Conservation (phyloP, 2,329 filamentous ascomycete genomes). For the Beauveria rudraprayagi region DNA sequence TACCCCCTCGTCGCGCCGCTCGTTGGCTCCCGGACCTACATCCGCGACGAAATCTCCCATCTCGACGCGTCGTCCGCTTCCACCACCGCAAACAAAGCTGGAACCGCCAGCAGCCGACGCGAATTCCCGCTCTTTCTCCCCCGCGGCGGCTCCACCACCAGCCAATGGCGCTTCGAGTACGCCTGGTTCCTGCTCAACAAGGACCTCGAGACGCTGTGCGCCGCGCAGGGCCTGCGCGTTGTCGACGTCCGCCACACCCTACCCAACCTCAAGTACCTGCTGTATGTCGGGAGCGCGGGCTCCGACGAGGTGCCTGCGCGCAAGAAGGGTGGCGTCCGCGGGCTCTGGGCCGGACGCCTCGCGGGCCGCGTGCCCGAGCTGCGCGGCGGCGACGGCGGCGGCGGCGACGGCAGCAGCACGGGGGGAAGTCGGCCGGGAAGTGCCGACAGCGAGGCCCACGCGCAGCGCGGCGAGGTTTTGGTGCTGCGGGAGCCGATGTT, state of each 20-base stretch:
- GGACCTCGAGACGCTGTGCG: slow-evolving; percentile 67
- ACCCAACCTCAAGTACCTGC: slow-evolving; percentile 85
- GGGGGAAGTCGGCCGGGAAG: slow-evolving; percentile 36
- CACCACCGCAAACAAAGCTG: background rate
- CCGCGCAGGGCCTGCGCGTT: slow-evolving; percentile 63
- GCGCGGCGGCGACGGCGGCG: slow-evolving; percentile 28
- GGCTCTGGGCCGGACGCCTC: slow-evolving; percentile 44
- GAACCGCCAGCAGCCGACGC: slow-evolving; percentile 32
- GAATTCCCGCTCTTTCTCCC: slow-evolving; percentile 74
- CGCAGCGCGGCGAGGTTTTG: slow-evolving; percentile 32
- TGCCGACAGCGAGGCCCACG: slow-evolving; percentile 32
- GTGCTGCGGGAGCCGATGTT: slow-evolving; percentile 27
- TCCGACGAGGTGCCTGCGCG: slow-evolving; percentile 53
- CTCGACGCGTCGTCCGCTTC: slow-evolving; percentile 22
- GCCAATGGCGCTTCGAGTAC: slow-evolving; percentile 91
- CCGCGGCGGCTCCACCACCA: slow-evolving; percentile 51
- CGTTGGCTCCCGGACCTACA: slow-evolving; percentile 66
- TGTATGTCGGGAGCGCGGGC: slow-evolving; percentile 83
- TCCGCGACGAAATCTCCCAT: slow-evolving; percentile 65
- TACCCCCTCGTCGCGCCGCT: slow-evolving; percentile 63
- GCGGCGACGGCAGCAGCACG: slow-evolving; percentile 31
- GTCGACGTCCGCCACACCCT: slow-evolving; percentile 88
- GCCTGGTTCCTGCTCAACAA: slow-evolving; percentile 96
- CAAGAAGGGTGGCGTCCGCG: slow-evolving; percentile 53
- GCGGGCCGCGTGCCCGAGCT: slow-evolving; percentile 22